Base-by-base conservation (phyloP, 192 early-diverging fungal species). In the Backusella tuberculispora region DNA sequence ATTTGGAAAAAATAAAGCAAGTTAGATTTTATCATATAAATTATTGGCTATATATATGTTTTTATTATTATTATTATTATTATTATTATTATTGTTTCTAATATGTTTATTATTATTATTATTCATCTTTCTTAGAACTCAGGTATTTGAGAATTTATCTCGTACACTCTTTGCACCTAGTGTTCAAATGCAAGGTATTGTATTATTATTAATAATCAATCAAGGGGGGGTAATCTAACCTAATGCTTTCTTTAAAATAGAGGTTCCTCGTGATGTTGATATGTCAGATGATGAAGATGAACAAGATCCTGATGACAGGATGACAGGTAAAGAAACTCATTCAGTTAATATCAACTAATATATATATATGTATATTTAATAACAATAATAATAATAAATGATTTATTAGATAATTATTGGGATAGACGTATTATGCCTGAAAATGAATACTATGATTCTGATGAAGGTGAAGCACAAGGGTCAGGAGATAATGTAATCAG, bases 1-100 rank as follows among this genome's bases (percentile, higher is more conserved):
- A 95, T 74, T 87, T 99, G 44, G 92, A 95, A 69, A 88, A 91
- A 60, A 91, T 98, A 71, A 90, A 90, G 92, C 93, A 82, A 53
- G 83, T 68, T 10, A 6, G 0, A 19, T 24, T 60, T 24, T 24
- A 60, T 12, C 50, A 8, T 14, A 4, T 14, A 5, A 10, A 12
- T 12, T 45, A 8, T 9, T 21, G 48, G 3, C 21, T 56, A 56
- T n/a, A n/a, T n/a, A n/a, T n/a, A n/a, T n/a, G n/a, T n/a, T n/a
- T n/a, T n/a, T n/a, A n/a, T n/a, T n/a, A n/a, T n/a, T n/a, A n/a
- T n/a, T n/a, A n/a, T n/a, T n/a, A n/a, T n/a, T n/a, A n/a, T n/a
- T n/a, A n/a, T n/a, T n/a, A n/a, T n/a, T n/a, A n/a, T n/a, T n/a
- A n/a, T n/a, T n/a, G n/a, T n/a, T n/a, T n/a, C n/a, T n/a, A n/a